A percentile compares a stretch with the other conserved stretches of the same genome.
Evolutionary conservation across 805 yeast species (phyloP).

Genomic region (Kazachstania bromeliacearum): DNA sequence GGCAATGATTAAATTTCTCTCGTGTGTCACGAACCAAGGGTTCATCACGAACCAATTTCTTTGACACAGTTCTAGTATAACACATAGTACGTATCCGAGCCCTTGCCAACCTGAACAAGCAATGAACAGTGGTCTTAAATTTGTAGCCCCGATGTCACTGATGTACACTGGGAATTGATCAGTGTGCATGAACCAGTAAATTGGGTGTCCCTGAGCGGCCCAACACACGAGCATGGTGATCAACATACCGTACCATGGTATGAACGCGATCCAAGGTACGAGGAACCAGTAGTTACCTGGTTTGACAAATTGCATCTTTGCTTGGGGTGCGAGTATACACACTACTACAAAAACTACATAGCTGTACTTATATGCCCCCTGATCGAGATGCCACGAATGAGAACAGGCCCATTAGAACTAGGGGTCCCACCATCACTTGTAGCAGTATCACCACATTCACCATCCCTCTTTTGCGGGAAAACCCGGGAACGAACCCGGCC

Average conservation of each 20-base stretch:
- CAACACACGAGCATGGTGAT: constrained; percentile 68
- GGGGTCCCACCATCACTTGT: no score
- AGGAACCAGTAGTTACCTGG: constrained; percentile 39
- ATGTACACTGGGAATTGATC: constrained; percentile 53
- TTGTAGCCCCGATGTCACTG: constrained; percentile 82
- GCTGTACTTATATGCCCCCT: no score
- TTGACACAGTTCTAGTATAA: constrained; percentile 52
- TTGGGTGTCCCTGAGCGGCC: constrained; percentile 72
- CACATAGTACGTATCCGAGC: constrained; percentile 54
- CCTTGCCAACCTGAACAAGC: constrained; percentile 71
- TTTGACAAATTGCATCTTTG: constrained; percentile 2
- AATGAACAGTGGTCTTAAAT: constrained; percentile 74
- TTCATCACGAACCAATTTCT: constrained; percentile 35
- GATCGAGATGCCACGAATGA: no score
- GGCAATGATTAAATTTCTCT: constrained; percentile 34
- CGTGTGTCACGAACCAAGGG: constrained; percentile 33
- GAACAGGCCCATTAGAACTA: no score
- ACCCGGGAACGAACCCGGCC: no score
- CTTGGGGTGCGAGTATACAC: no score
- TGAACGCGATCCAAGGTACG: constrained; percentile 55
- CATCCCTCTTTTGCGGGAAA: no score
- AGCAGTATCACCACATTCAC: no score
- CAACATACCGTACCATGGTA: constrained; percentile 88
- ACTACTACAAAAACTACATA: no score
- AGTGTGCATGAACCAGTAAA: constrained; percentile 43